Conservation (phyloP, 2,329 filamentous ascomycete genomes). For the Monosporascus sp. region DNA sequence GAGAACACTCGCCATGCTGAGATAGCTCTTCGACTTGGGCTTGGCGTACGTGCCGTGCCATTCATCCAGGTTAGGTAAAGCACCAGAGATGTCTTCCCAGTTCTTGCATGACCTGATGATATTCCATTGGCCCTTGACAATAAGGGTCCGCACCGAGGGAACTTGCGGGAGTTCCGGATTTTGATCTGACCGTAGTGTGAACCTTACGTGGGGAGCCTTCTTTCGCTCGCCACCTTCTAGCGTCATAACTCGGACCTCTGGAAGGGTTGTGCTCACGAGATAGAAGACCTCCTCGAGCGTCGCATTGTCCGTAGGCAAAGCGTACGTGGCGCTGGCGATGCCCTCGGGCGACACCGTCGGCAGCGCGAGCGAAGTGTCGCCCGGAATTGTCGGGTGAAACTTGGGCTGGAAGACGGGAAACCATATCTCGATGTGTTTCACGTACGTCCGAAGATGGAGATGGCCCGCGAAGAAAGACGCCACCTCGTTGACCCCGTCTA, state of each 20-base stretch:
- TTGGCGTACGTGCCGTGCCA: conserved; percentile 64
- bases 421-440: conserved; percentile 73
- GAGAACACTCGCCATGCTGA: conserved; percentile 62
- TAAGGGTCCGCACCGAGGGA: conserved; percentile 57
- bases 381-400: conserved; percentile 37
- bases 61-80: conserved; percentile 60
- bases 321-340: conserved; percentile 53
- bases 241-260: conserved; percentile 60
- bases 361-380: conserved; percentile 38
- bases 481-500: conserved; percentile 55
- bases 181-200: conserved; percentile 26
- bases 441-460: conserved; percentile 55
- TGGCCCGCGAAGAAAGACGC: conserved; percentile 55
- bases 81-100: conserved; percentile 55
- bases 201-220: conserved; percentile 66
- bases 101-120: conserved; percentile 60
- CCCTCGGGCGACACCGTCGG: conserved; percentile 52
- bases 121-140: conserved; percentile 75
- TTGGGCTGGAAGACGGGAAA: conserved; percentile 67
- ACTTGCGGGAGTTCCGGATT: conserved; percentile 39
- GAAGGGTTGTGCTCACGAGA: conserved; percentile 55
- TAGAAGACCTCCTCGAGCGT: conserved; percentile 65
- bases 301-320: conserved; percentile 59
- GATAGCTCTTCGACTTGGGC: conserved; percentile 68
- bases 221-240: conserved; percentile 73